Evolutionary conservation across 2,329 filamentous ascomycete species (phyloP), one percentile per base, ranked within the genome.

Genomic region (Massarina eburnea): DNA sequence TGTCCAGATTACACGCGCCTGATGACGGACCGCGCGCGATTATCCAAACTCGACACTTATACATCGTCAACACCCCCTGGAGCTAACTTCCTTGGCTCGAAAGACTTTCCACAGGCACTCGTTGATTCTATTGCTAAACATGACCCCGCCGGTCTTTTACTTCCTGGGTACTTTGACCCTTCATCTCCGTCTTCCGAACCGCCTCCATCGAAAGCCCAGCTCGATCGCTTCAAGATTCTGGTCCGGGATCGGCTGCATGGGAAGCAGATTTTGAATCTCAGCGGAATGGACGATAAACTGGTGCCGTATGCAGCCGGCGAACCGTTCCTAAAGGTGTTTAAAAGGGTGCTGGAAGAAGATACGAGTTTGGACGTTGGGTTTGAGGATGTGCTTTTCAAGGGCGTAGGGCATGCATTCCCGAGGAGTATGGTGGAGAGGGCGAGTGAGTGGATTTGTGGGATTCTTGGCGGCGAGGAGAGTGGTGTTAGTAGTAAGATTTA

Each of bases 1-100:
- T 96, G 91, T 68, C 90, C 91, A 1, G 92, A 99, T 70, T 96
- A 89, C 60, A 82, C 85, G 52, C 77, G 88, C 67, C 75, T 97
- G 14, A 87, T 97, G 83, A 78, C 76, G 8, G 85, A 92, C 58
- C 88, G 94, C 9, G 92, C 92, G 1, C 76, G 81, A 4, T 75
- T 85, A 29, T 86, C 86, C 0, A 89, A 85, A 59, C 74, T 87
- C 9, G 54, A 77, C 12, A 80, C 82, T 0, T 89, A 80, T 71
- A 80, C 78, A 0, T 67, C 74, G 2, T 76, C 77, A 10, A 73
- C 80, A 14, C 76, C 78, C 0, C 76, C 77, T 0, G 85, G 84
- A 0, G 69, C 75, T 0, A 71, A 78, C 0, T 95, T 97, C 61
- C 63, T 95, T 1, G 89, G 90, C 2, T 91, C 87, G 46, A 73